A percentile compares a stretch with the other conserved stretches of the same genome.
Evolutionary conservation across 352 stramenopile genomes (phyloP).

Genomic region (Aphanomyces stellatus): DNA sequence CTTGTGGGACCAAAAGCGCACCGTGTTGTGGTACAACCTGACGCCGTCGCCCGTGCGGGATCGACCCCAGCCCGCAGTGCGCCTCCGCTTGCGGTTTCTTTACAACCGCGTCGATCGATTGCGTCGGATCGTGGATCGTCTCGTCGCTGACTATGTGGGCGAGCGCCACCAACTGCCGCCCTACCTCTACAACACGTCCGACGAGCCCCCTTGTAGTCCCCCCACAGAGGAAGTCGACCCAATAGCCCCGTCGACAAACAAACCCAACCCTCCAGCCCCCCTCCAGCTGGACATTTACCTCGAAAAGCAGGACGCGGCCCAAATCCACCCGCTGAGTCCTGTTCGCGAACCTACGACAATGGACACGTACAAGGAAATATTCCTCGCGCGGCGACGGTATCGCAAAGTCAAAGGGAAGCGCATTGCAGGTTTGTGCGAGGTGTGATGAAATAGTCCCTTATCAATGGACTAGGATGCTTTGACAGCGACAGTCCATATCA

Average conservation of each 20-base stretch:
- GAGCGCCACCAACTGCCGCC: conserved; percentile 2
- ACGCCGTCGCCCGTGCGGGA: neutral
- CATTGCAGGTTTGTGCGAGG: neutral
- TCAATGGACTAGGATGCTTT: conserved; percentile 41
- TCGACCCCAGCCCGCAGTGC: neutral
- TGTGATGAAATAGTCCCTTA: conserved; percentile 10
- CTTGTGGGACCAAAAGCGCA: conserved; percentile 55
- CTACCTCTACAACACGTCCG: neutral
- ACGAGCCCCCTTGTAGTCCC: neutral
- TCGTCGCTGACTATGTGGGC: neutral
- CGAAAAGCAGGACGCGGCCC: no score
- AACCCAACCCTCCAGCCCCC: no score
- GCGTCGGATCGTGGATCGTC: neutral
- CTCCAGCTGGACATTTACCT: no score
- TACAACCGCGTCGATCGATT: conserved; percentile 12
- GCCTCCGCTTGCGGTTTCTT: conserved; percentile 10
- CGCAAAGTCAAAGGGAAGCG: conserved; percentile 17
- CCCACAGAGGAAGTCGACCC: neutral
- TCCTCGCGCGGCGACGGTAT: neutral
- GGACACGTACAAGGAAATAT: conserved; percentile 26
- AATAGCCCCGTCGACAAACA: no score
- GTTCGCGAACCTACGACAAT: conserved; percentile 19
- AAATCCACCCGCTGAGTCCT: conserved; percentile 15
- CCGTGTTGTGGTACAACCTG: conserved; percentile 42
- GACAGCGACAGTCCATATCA: conserved; percentile 78